Conservation (phyloP, 2,329 filamentous ascomycete genomes). For the Aspergillus aculeatus region DNA sequence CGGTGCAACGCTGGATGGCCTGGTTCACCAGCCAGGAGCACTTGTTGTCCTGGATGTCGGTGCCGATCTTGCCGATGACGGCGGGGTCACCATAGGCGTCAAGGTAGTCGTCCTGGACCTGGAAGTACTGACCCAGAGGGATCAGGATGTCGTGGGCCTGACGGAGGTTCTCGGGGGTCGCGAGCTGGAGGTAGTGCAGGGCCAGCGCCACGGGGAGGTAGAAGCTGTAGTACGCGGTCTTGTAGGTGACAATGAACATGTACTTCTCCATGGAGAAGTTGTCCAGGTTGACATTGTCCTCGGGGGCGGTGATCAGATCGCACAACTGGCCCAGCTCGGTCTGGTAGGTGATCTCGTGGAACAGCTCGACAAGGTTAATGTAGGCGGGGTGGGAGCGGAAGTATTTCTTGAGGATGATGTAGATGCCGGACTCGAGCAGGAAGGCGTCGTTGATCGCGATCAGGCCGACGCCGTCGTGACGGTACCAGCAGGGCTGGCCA, state of each 20-base stretch:
- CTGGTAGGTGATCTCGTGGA: constrained; percentile 91
- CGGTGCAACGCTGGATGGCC: constrained; percentile 74
- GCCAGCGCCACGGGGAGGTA: constrained; percentile 94
- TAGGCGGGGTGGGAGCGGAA: constrained; percentile 87
- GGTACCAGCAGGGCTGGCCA: constrained; percentile 95
- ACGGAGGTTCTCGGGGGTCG: constrained; percentile 84
- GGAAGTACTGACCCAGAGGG: constrained; percentile 98
- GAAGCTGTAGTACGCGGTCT: constrained; percentile 99
- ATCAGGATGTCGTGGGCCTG: constrained; percentile 89
- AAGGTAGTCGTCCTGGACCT: constrained; percentile 97
- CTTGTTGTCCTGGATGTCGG: constrained; percentile 99
- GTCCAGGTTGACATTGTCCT: constrained; percentile 86
- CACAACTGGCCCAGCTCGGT: constrained; percentile 94
- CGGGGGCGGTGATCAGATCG: constrained; percentile 91
- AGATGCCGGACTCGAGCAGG: constrained; percentile 90
- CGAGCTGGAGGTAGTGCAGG: constrained; percentile 78
- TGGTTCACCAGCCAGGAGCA: constrained; percentile 98
- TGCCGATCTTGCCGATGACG: constrained; percentile 96
- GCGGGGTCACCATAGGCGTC: constrained; percentile 94
- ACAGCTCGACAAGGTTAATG: constrained; percentile 88
- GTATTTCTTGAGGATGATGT: constrained; percentile 86
- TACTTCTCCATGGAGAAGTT: constrained; percentile 94
- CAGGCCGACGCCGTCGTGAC: constrained; percentile 83
- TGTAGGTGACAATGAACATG: constrained; percentile 98
- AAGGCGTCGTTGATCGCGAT: constrained; percentile 98